Evolutionary conservation across 208 protist species (phyloP), one percentile per base, ranked within the genome.

Genomic region (Blechomonas ayalai): DNA sequence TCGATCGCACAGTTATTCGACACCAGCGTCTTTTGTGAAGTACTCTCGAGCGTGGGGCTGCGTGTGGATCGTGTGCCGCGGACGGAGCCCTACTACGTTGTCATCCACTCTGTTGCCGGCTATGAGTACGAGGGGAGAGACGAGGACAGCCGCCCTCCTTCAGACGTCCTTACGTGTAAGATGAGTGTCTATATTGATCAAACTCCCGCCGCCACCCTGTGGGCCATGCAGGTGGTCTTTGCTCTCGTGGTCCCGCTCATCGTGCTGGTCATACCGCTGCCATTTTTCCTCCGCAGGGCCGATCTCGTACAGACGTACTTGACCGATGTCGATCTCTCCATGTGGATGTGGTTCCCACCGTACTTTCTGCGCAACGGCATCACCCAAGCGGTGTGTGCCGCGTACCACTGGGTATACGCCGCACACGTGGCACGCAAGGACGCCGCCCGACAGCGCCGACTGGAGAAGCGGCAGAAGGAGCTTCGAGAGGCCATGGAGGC

Each of bases 301-400:
- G 56, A 80, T 20, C 18, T 80, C 3, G 37, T 84, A 20, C 67
- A 75, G 31, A 33, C 52, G 27, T 67, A 60, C 45, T 54, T 84
- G 49, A 44, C 51, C 22, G 63, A 82, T 26, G 46, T 67, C 23
- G 67, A 89, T 47, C 54, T 71, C 24, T 35, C 58, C 10, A 64
- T 72, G 20, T 89, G 67, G 62, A 25, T 89, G 15, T 79, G 67
- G 61, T 63, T 53, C n/a, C 48, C 58, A 20, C 67, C 80, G 31
- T 56, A 62, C 20, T 45, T 50, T 7, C 18, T 79, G 37, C 52
- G 64, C 20, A 51, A 69, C 27, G 22, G 16, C 3, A 52, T 73
- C 36, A 49, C 70, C 13, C 22, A 38, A 52, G 32, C 2, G 6
- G 47, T 35, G 39, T 38, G 39, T 45, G 29, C 24, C 1, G 60